These are phyloP conservation scores for Neopestalotiopsis rosae DNA, from an alignment of 2,329 filamentous ascomycete species.

Conservation along the genomic window DNA sequence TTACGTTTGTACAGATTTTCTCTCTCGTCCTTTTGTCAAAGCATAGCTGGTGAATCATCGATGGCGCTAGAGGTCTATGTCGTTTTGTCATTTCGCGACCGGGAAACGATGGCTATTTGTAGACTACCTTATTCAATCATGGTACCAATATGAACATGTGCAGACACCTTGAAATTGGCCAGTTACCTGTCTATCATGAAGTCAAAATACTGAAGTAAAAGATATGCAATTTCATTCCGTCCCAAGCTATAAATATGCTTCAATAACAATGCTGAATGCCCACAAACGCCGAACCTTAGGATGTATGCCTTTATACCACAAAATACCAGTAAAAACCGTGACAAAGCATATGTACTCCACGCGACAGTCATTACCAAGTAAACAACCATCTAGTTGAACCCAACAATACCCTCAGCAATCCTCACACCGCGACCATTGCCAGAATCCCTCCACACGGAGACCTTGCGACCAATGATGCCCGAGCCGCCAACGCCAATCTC, in stretches of 20 bases:
- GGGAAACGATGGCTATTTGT: conserved; percentile 1
- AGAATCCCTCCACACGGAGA: conserved; percentile 18
- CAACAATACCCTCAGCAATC: conserved; percentile 21
- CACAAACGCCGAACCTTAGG: neutral
- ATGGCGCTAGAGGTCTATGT: neutral
- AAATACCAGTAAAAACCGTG: neutral
- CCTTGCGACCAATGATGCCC: conserved; percentile 21
- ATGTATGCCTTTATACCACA: neutral
- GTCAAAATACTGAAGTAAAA: neutral
- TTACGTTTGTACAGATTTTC: neutral
- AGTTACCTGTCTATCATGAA: too few relatives aligned
- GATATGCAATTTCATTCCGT: neutral
- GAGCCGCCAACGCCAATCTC: conserved; percentile 21
- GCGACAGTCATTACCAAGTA: neutral
- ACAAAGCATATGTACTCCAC: neutral
- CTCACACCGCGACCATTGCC: conserved; percentile 1
- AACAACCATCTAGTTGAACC: conserved; percentile 13
- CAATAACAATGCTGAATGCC: neutral
- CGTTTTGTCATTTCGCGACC: neutral
- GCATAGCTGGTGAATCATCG: neutral
- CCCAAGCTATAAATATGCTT: too few relatives aligned
- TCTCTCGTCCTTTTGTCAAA: neutral
- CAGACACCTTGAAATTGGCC: neutral
- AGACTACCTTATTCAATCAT: conserved; percentile 4
- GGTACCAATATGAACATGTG: conserved; percentile 11